Evolutionary conservation across 73 alveolate species (phyloP).

Genomic region (Paramecium pentaurelia): DNA sequence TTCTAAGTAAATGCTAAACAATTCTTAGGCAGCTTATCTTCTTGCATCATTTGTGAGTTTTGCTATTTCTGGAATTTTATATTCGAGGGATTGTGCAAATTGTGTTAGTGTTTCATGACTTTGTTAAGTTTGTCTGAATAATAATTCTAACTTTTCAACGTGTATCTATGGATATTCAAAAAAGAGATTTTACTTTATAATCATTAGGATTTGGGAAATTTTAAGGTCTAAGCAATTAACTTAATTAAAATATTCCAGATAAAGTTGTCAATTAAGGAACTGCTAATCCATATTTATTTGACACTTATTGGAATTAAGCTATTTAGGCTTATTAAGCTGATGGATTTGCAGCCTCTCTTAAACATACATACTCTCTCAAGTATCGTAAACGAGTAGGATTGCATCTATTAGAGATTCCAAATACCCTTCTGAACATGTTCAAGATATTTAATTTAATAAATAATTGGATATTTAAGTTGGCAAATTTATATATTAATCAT

Average conservation of each 20-base stretch:
- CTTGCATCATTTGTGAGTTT: not conserved
- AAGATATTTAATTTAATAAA: not conserved
- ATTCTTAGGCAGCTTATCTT: not conserved
- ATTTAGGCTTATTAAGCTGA: not conserved
- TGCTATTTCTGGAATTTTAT: not conserved
- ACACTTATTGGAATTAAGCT: not conserved
- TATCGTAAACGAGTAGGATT: not conserved
- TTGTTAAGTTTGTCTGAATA: not conserved
- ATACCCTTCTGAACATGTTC: not conserved
- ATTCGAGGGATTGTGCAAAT: not conserved
- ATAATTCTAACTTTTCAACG: not conserved
- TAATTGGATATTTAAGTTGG: not conserved
- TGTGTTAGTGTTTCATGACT: not conserved
- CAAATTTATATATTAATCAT: slow-evolving; percentile 1
- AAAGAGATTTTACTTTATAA: not conserved
- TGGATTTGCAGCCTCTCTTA: slow-evolving; percentile 41
- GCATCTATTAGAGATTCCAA: not conserved
- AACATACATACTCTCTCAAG: slow-evolving; percentile 13
- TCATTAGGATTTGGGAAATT: not conserved
- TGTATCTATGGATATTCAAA: not conserved
- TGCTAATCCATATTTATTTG: not conserved
- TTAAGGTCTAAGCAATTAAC: not conserved
- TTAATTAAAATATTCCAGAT: not conserved
- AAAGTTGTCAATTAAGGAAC: not conserved
- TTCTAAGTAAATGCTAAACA: slow-evolving; percentile 9